phyloP scores from a whole-genome alignment of 805 yeast genomes.

The Limtongozyma cylindracea region DNA sequence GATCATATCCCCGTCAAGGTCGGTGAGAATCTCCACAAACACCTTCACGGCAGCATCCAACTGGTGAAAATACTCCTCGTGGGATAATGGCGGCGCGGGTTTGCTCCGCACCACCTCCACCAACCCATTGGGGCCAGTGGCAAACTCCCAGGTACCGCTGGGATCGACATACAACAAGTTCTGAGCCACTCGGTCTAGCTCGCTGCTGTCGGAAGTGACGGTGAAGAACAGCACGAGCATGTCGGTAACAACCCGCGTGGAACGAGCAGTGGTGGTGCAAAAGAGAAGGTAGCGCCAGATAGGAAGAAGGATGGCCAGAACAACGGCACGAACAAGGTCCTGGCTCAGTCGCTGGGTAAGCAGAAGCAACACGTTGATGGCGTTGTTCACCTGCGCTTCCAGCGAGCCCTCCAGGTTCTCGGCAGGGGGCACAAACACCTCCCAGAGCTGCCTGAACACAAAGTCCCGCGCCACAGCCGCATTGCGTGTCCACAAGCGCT shows the following conservation, averaged over 20 bases:
- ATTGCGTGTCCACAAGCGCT: slow-evolving; percentile 23
- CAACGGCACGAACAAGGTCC: slow-evolving; percentile 5
- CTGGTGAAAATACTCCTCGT: slow-evolving; percentile 6
- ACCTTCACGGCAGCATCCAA: slow-evolving; percentile 7
- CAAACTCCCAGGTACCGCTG: slow-evolving; percentile 13
- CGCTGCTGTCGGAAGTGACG: slow-evolving; percentile 1
- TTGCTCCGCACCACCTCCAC: slow-evolving; percentile 5
- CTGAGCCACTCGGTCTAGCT: slow-evolving; percentile 8
- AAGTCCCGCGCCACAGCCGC: slow-evolving; percentile 28
- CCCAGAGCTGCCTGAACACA: slow-evolving; percentile 24
- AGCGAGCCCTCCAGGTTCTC: slow-evolving; percentile 8
- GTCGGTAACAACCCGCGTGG: slow-evolving; percentile 10
- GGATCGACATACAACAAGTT: slow-evolving; percentile 8
- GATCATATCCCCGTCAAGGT: slow-evolving; percentile 20
- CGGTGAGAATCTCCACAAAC: slow-evolving; percentile 17
- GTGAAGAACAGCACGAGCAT: slow-evolving; percentile 7
- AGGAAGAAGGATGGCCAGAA: slow-evolving; percentile 9
- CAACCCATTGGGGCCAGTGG: slow-evolving; percentile 14
- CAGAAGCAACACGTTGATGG: slow-evolving; percentile 39
- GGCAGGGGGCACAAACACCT: slow-evolving; percentile 11
- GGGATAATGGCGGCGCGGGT: slow-evolving; percentile 2
- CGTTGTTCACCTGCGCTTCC: slow-evolving; percentile 29
- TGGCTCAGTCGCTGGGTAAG: slow-evolving; percentile 16
- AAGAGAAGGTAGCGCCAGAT: slow-evolving; percentile 21
- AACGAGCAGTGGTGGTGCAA: slow-evolving; percentile 7